Percentiles rank a stretch among this genome's conserved stretches.
phyloP scores from a whole-genome alignment of 2,329 filamentous ascomycete species.

The Nemania sp. region DNA sequence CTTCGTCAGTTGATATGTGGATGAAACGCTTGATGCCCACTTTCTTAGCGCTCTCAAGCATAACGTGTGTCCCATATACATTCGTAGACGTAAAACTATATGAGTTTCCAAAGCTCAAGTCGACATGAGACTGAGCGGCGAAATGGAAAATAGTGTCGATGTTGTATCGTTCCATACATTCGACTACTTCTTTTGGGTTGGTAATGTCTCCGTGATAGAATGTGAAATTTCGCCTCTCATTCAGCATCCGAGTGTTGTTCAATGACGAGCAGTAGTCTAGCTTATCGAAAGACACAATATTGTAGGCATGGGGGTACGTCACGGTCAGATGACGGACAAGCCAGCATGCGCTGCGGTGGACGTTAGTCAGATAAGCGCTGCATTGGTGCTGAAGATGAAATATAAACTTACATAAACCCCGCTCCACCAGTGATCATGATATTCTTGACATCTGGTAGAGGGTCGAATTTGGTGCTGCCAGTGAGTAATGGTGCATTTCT shows the following conservation, averaged over 20 bases:
- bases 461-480: slow-evolving; percentile 71
- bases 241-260: slow-evolving; percentile 74
- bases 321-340: slow-evolving; percentile 76
- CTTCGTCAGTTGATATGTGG: slow-evolving; percentile 83
- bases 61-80: slow-evolving; percentile 79
- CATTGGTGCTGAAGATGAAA: background rate
- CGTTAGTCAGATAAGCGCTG: slow-evolving; percentile 29
- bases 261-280: slow-evolving; percentile 80
- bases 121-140: slow-evolving; percentile 83
- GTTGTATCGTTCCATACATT: slow-evolving; percentile 69
- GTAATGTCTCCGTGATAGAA: slow-evolving; percentile 83
- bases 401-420: slow-evolving; percentile 75
- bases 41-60: slow-evolving; percentile 76
- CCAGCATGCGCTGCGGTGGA: slow-evolving; percentile 70
- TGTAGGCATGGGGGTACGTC: slow-evolving; percentile 74
- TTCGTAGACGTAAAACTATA: slow-evolving; percentile 82
- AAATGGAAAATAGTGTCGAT: slow-evolving; percentile 85
- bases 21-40: slow-evolving; percentile 73
- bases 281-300: slow-evolving; percentile 82
- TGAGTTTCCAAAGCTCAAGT: slow-evolving; percentile 80
- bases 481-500: slow-evolving; percentile 70
- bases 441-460: slow-evolving; percentile 70
- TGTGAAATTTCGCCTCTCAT: slow-evolving; percentile 70
- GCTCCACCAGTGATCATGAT: slow-evolving; percentile 84
- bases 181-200: slow-evolving; percentile 68